Percentiles rank a stretch among this genome's conserved stretches.
phyloP scores from a whole-genome alignment of 805 yeast genomes.

The Zygoascus tannicola region DNA sequence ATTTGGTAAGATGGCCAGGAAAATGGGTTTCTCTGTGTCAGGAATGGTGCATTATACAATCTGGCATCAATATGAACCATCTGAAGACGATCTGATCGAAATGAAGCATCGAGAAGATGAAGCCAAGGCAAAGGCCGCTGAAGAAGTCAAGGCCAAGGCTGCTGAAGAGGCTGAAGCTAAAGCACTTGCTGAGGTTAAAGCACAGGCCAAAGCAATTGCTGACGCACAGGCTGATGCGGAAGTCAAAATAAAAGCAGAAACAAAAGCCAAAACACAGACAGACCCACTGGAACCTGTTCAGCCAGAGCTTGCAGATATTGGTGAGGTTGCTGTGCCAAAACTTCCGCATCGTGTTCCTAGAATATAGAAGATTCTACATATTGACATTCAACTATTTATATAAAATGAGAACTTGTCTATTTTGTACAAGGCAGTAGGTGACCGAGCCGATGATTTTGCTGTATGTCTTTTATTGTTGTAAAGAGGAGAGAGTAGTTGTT shows the following conservation, averaged over 20 bases:
- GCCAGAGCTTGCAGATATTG: no score
- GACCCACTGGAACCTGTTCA: no score
- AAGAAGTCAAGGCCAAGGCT: conserved; percentile 8
- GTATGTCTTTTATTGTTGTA: no score
- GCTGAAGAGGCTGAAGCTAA: not conserved
- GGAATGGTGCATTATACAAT: conserved; percentile 93
- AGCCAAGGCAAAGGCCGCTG: conserved; percentile 20
- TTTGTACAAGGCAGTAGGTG: no score
- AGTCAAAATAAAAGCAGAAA: not conserved
- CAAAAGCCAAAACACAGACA: no score
- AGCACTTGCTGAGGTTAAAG: not conserved
- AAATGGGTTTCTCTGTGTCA: conserved; percentile 78
- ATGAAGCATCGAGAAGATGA: conserved; percentile 29
- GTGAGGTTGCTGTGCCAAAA: no score
- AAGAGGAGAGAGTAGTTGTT: no score
- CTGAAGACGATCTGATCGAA: conserved; percentile 78
- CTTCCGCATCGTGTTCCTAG: no score
- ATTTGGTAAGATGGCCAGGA: conserved; percentile 78
- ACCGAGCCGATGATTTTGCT: no score
- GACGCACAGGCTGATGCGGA: not conserved
- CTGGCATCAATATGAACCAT: conserved; percentile 96
- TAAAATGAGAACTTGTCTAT: no score
- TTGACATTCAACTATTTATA: no score
- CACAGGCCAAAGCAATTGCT: not conserved
- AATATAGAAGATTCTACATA: no score